Evolutionary conservation across 148 eudicot genomes (phyloP).

Genomic region (Fagopyrum esculentum): DNA sequence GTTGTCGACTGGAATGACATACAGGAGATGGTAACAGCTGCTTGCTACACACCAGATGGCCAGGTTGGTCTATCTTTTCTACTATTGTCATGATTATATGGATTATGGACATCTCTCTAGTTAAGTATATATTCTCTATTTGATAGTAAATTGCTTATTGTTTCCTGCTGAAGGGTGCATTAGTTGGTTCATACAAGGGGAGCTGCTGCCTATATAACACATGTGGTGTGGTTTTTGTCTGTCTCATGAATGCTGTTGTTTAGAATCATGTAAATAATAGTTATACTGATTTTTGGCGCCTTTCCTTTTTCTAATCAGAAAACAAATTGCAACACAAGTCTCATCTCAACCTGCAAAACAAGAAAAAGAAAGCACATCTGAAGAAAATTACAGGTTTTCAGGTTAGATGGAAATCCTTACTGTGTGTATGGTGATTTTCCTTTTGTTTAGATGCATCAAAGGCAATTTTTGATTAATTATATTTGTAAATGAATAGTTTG

Average conservation of each 20-base stretch:
- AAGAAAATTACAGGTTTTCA: constrained; percentile 95
- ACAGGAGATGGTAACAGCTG: constrained; percentile 98
- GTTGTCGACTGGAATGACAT: constrained; percentile 96
- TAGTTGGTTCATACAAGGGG: constrained; percentile 95
- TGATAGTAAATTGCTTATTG: constrained; percentile 15
- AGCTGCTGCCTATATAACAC: constrained; percentile 77
- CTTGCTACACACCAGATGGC: constrained; percentile 95
- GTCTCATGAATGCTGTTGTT: constrained; percentile 45
- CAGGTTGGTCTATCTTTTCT: constrained; percentile 43
- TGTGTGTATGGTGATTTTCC: constrained; percentile 15
- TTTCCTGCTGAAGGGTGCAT: constrained; percentile 57
- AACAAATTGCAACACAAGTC: constrained; percentile 68
- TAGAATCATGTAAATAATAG: background rate
- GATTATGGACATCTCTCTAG: background rate
- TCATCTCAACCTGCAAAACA: constrained; percentile 66
- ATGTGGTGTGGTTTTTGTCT: constrained; percentile 52
- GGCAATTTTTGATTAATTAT: constrained; percentile 14
- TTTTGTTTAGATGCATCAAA: constrained; percentile 7
- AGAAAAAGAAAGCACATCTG: constrained; percentile 85
- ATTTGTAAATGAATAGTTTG: constrained; percentile 41
- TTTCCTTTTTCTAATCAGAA: constrained; percentile 26
- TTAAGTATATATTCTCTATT: background rate
- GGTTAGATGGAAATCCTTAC: constrained; percentile 24
- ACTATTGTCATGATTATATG: background rate
- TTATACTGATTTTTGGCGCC: background rate